Evolutionary conservation across 306 rosid species (phyloP).

Genomic region (Cucumis hystrix): DNA sequence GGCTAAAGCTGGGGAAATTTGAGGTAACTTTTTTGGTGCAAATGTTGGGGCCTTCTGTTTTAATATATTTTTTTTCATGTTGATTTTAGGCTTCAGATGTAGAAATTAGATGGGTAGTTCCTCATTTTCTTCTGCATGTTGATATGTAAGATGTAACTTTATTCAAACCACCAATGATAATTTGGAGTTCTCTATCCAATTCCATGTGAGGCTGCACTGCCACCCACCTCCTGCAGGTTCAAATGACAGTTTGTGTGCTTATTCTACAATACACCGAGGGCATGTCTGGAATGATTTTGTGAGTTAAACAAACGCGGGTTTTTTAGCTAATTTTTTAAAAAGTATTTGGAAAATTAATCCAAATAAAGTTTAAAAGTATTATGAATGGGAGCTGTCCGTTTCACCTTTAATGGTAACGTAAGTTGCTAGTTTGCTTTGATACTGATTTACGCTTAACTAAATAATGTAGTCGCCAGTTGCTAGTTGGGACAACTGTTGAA

Average conservation of each 20-base stretch:
- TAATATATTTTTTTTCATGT: neutral
- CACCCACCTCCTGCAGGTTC: neutral
- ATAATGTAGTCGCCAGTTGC: neutral
- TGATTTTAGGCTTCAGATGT: slow-evolving; percentile 1
- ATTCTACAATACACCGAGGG: neutral
- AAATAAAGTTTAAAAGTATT: too few species aligned
- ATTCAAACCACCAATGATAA: slow-evolving; percentile 4
- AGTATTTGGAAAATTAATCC: too few species aligned
- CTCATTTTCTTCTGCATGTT: slow-evolving; percentile 3
- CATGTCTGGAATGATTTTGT: too few species aligned
- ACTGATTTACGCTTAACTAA: neutral
- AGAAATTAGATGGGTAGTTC: slow-evolving; percentile 3
- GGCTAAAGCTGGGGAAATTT: slow-evolving; percentile 1
- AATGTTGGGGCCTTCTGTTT: neutral
- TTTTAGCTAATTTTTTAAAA: too few species aligned
- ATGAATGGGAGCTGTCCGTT: neutral
- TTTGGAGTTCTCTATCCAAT: neutral
- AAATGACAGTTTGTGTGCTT: neutral
- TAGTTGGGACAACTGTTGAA: neutral
- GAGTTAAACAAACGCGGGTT: too few species aligned
- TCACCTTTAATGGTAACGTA: neutral
- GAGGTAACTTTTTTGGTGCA: slow-evolving; percentile 3
- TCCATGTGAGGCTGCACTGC: neutral
- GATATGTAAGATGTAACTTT: slow-evolving; percentile 1
- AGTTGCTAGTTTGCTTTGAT: neutral